Evolutionary conservation across 306 rosid species (phyloP).

Genomic region (Cucumis cinereus): DNA sequence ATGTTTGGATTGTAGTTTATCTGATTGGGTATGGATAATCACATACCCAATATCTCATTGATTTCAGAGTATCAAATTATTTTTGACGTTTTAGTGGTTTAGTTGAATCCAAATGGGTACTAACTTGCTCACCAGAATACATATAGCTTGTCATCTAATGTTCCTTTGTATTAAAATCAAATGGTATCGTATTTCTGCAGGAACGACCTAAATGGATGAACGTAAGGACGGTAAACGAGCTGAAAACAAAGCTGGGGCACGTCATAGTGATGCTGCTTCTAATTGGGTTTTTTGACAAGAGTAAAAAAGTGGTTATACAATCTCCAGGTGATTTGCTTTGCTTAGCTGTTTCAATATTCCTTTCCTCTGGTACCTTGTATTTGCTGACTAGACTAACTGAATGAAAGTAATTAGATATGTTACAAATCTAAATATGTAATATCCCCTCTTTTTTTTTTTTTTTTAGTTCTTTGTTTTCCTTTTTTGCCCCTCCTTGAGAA

Average conservation of each 20-base stretch:
- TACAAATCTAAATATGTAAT: not conserved
- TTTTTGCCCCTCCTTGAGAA: not conserved
- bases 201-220: constrained; percentile 83
- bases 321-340: constrained; percentile 80
- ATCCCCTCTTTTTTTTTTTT: no score
- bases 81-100: not conserved
- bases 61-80: not conserved
- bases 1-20: not conserved
- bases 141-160: not conserved
- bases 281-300: constrained; percentile 73
- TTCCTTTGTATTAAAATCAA: not conserved
- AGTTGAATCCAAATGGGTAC: not conserved
- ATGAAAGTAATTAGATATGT: constrained; percentile 12
- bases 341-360: constrained; percentile 63
- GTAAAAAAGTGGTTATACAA: constrained; percentile 57
- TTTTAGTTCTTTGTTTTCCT: no score
- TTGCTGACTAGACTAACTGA: constrained; percentile 62
- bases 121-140: not conserved
- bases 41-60: not conserved
- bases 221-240: constrained; percentile 58
- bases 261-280: constrained; percentile 95
- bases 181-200: constrained; percentile 37
- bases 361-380: constrained; percentile 69
- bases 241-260: constrained; percentile 88
- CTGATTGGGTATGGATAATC: not conserved